phyloP scores from a whole-genome alignment of 2,329 filamentous ascomycete genomes.

The Ambrosiella cleistominuta region DNA sequence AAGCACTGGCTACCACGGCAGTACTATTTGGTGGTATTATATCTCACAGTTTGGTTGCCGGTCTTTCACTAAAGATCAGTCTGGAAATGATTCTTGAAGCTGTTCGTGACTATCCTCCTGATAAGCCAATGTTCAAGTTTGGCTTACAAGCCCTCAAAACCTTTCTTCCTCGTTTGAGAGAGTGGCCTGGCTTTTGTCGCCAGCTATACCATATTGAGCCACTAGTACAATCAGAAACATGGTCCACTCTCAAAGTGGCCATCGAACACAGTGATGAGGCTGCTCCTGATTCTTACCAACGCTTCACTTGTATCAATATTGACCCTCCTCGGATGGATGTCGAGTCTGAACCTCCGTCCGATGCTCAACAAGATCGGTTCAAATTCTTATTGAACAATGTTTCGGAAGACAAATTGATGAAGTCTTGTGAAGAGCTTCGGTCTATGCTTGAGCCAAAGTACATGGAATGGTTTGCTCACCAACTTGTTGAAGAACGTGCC shows the following conservation, averaged over 20 bases:
- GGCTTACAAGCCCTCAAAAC: slow-evolving; percentile 89
- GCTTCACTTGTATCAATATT: slow-evolving; percentile 63
- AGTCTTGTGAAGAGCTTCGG: slow-evolving; percentile 67
- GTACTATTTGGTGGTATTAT: slow-evolving; percentile 95
- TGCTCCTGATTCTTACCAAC: slow-evolving; percentile 23
- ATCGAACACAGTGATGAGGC: slow-evolving; percentile 5
- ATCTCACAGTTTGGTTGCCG: slow-evolving; percentile 76
- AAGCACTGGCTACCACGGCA: slow-evolving; percentile 85
- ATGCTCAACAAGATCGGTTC: slow-evolving; percentile 78
- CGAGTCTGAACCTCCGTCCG: slow-evolving; percentile 63
- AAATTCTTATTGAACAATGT: slow-evolving; percentile 95
- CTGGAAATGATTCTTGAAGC: slow-evolving; percentile 96
- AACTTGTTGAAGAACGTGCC: slow-evolving; percentile 86
- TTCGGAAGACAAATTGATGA: slow-evolving; percentile 69
- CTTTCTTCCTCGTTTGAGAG: slow-evolving; percentile 61
- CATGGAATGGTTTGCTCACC: slow-evolving; percentile 91
- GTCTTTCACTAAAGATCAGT: slow-evolving; percentile 82
- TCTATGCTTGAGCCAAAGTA: slow-evolving; percentile 63
- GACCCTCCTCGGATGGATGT: slow-evolving; percentile 48
- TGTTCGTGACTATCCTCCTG: slow-evolving; percentile 64
- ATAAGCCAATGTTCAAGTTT: slow-evolving; percentile 94
- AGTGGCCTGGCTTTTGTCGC: slow-evolving; percentile 92
- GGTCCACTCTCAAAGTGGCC: slow-evolving; percentile 33
- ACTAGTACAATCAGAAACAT: slow-evolving; percentile 70
- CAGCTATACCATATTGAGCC: slow-evolving; percentile 67